Base-by-base conservation (phyloP, 2,329 filamentous ascomycete genomes). In the Trichoderma atroviride region DNA sequence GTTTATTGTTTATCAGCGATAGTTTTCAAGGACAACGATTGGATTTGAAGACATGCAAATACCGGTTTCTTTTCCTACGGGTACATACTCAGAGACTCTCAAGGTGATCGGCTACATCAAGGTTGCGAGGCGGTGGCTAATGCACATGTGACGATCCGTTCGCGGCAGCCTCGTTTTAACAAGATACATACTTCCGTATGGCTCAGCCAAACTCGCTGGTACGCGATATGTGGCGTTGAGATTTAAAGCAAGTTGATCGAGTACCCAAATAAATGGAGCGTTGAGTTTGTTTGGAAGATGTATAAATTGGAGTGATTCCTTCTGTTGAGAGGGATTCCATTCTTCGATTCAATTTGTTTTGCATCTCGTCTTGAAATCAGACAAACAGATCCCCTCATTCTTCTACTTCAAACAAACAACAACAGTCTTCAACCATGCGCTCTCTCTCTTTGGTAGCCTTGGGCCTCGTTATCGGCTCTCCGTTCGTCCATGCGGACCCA, bases 21-120 rank as follows among this genome's bases (percentile, higher is more conserved):
- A 76, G 77, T 72, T 75, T 77, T 71, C 47, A 65, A 69, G 58
- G 50, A 69, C 62, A 69, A 60, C 70, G 70, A 73, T 71, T 69
- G 69, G 69, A 68, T 70, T 37, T 50, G 69, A 50, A 57, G 64
- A 57, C 69, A 61, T 61, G 27, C 33, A 37, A 53, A 65, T 50
- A 55, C 47, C 29, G 47, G 40, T 29, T 50, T 59, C 29, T 43
- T 50, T 55, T 64, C n/a, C 27, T 64, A 19, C 33, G 40, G 55
- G 40, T 22, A 27, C 37, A 13, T 27, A 27, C 55, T 43, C 52
- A 43, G 16, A 14, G 40, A 37, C n/a, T 31, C 37, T 29, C 35
- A 29, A 59, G 63, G 63, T 67, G 63, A 52, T 67, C 37, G 40
- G 19, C 13, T n/a, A 13, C 14, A 50, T 59, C 29, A 27, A 59